Conservation (phyloP, 2,329 filamentous ascomycete genomes). For the Pseudopithomyces maydicus region DNA sequence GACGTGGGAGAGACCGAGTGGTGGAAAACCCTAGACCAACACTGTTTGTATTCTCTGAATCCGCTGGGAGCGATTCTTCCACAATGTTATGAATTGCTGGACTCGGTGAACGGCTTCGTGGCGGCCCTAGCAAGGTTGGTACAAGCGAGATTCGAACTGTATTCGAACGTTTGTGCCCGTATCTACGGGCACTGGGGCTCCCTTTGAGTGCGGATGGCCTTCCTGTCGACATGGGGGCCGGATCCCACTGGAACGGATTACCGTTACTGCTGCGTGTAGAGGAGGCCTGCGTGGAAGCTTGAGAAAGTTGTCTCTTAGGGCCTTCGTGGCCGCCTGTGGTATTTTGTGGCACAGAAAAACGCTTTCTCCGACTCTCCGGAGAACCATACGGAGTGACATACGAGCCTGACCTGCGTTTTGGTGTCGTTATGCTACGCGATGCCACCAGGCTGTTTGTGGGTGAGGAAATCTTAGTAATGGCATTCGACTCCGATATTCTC, state of each 20-base stretch:
- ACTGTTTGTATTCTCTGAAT: slow-evolving; percentile 9
- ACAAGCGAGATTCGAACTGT: slow-evolving; percentile 53
- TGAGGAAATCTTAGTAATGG: slow-evolving; percentile 42
- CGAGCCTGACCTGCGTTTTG: slow-evolving; percentile 38
- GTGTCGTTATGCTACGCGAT: slow-evolving; percentile 40
- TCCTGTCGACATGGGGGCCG: slow-evolving; percentile 35
- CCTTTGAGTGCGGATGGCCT: slow-evolving; percentile 53
- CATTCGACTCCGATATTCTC: slow-evolving; percentile 42
- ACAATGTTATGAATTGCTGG: slow-evolving; percentile 44
- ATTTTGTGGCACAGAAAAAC: slow-evolving; percentile 31
- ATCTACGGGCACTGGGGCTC: slow-evolving; percentile 50
- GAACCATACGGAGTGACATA: slow-evolving; percentile 48
- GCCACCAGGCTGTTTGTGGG: slow-evolving; percentile 26
- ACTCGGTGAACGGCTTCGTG: slow-evolving; percentile 41
- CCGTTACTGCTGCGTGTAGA: slow-evolving; percentile 50
- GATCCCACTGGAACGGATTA: slow-evolving; percentile 54
- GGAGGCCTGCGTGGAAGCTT: slow-evolving; percentile 45
- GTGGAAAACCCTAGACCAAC: slow-evolving; percentile 22
- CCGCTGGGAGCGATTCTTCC: slow-evolving; percentile 39
- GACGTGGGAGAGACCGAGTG: slow-evolving; percentile 26
- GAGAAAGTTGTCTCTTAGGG: slow-evolving; percentile 46
- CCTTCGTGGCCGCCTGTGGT: slow-evolving; percentile 38
- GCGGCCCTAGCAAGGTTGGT: slow-evolving; percentile 49
- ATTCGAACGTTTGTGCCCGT: slow-evolving; percentile 49
- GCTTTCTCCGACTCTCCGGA: slow-evolving; percentile 41